Base-by-base conservation (phyloP, 306 rosid genomes). In the Ziziphus jujuba region DNA sequence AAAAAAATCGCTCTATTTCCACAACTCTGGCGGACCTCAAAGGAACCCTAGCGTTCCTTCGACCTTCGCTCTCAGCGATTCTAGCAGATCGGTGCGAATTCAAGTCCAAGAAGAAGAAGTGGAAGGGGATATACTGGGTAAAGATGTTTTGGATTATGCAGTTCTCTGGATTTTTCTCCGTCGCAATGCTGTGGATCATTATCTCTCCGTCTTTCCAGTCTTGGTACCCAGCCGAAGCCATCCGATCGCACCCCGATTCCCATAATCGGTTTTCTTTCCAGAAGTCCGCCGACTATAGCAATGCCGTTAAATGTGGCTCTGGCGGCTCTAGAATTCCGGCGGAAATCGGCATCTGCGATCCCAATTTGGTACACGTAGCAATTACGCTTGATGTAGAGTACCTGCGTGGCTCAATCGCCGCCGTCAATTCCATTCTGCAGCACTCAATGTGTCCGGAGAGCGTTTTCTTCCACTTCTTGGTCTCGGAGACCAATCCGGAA, bases 391-490 rank as follows among this genome's bases (percentile, higher is more conserved):
- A 89, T n/a, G 33, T 79, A 35, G 91, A 84, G 15, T 89, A 89
- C 53, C 86, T 89, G 11, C 96, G 96, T n/a, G 96, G 96, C 43
- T 89, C 96, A 5, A 78, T 89, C 73, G 96, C 96, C 6, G 96
- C 96, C 15, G 96, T 89, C 9, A 82, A 89, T 75, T 89, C 96
- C 40, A 80, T 89, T 59, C 72, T 89, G 17, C 84, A 72, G 13
- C 90, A 86, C 53, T 78, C 92, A 12, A 66, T 52, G 13, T 89
- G 96, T 31, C 96, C 96, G 0, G 81, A 82, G 68, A 82, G 59
- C 24, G 79, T 89, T 28, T 86, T 89, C 87, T 89, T 89, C 34
- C 96, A 89, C 73, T 89, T 89, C 75, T 71, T 89, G 7, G 84
- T 89, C 56, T 71, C 92, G 0, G 87, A 84, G 31, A 78, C 79